Evolutionary conservation across 2,329 filamentous ascomycete genomes (phyloP), one percentile per base, ranked within the genome.

Genomic region (Diaporthe citriasiana): DNA sequence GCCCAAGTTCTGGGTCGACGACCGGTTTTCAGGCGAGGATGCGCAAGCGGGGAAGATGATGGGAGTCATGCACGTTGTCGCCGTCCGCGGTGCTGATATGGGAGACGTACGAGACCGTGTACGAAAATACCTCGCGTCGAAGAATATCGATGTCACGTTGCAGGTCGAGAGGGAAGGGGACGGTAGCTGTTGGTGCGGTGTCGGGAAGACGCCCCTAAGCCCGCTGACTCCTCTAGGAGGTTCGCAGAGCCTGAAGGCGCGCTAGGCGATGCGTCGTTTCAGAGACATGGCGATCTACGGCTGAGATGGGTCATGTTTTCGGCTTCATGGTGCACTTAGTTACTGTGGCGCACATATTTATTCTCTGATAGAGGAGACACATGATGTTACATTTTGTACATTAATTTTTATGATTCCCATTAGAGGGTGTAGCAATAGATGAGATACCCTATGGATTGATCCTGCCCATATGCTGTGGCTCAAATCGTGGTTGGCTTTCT

Each of bases 1-100:
- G 1, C 95, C 96, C 10, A 93, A 95, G 79, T 98, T 98, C 80
- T 99, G 97, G 97, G 86, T 97, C 19, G 94, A 97, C 78, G 95
- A 97, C 76, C 85, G 89, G 15, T 83, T 82, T 25, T 83, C 83
- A 4, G 83, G 80, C 12, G 84, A 84, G 30, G 79, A 77, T 42
- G 81, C 82, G 27, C 80, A 82, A 4, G 84, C 82, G 2, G 85
- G 87, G 73, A 90, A 87, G 76, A 88, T 98, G 2, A 85, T 95
- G 17, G 96, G 96, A 2, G 93, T 97, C 1, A 95, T 98, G 75
- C 96, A 98, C 80, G 89, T 98, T 51, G 91, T 95, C 74, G 94
- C 94, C 0, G 90, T 92, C 0, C 89, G 90, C 33, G 90, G 89
- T 3, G 91, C 93, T 3, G 92, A 95, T 78, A 81, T 95, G 72